Base-by-base conservation (phyloP, 352 stramenopile species). In the Globisporangium nodosum region DNA sequence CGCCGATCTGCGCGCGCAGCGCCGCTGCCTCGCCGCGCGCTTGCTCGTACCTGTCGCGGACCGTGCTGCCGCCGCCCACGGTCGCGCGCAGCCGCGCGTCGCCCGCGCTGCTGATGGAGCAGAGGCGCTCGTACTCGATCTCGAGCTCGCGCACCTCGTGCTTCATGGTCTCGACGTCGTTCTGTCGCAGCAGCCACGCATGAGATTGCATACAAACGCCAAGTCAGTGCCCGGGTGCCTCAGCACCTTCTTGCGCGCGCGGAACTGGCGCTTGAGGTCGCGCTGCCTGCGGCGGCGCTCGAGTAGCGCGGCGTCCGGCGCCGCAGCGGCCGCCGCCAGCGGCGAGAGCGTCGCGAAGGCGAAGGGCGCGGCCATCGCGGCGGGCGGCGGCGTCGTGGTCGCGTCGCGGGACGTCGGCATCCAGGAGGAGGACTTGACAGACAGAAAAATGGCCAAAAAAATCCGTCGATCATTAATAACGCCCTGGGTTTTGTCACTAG, bases 101-200 rank as follows among this genome's bases (percentile, higher is more conserved):
- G 31, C 61, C 39, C 18, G 52, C 54, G 60, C 56, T 68, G 65
- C 42, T 74, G 61, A 15, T 42, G 27, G 35, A 21, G 35, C 57
- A 65, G 18, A 65, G 59, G 30, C 54, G 42, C 46, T 74, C 64
- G 54, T 78, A 78, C n/a, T 63, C 52, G 27, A 47, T 47, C 56
- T 81, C 72, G 11, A 81, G 48, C 43, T 66, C 43, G 30, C 45
- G 48, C 9, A 81, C 72, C 35, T 81, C 61, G 37, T 63, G 60
- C 54, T 74, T 66, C 72, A 81, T 81, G 56, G 55, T 42, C 52
- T 76, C 69, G 43, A 81, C 67, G 45, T 81, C 67, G 56, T 67
- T 64, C 72, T 81, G 48, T 4, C 11, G 27, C 13, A 43, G 8
- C 15, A 57, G 33, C 40, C 33, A 42, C 39, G 24, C 27, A 7